phyloP scores from a whole-genome alignment of 2,329 filamentous ascomycete genomes.

The Ophiostoma piceae region DNA sequence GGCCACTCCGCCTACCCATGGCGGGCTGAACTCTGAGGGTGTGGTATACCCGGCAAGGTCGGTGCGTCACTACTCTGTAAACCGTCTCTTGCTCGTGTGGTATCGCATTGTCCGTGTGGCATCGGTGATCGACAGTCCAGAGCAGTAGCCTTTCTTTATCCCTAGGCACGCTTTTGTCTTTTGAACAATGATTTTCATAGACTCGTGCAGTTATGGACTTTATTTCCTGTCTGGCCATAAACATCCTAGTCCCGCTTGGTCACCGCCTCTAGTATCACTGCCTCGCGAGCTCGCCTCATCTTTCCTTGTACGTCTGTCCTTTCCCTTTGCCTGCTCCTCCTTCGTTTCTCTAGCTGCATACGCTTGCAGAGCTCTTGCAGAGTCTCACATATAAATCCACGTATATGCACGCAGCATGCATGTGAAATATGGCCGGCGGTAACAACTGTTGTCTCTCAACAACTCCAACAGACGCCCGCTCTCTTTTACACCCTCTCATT shows the following conservation, averaged over 20 bases:
- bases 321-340: not conserved
- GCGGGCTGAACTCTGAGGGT: not conserved
- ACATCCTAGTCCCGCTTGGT: not conserved
- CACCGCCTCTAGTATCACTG: not conserved
- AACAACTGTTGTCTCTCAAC: not conserved
- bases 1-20: not conserved
- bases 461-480: no score
- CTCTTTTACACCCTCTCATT: not conserved
- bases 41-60: not conserved
- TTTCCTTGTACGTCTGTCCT: not conserved
- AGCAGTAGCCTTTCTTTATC: not conserved
- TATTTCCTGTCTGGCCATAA: not conserved
- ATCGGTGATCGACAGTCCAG: not conserved
- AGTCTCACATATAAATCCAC: conserved; percentile 3
- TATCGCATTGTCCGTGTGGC: not conserved
- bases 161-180: not conserved
- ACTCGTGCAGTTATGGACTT: not conserved
- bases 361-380: not conserved
- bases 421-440: conserved; percentile 2
- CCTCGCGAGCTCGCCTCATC: not conserved
- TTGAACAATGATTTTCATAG: not conserved
- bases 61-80: not conserved
- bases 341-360: conserved; percentile 4
- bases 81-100: not conserved
- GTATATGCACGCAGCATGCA: conserved; percentile 1